A percentile compares a stretch with the other conserved stretches of the same genome.
Evolutionary conservation across 2,329 filamentous ascomycete genomes (phyloP).

Genomic region (Calonectria naviculata): DNA sequence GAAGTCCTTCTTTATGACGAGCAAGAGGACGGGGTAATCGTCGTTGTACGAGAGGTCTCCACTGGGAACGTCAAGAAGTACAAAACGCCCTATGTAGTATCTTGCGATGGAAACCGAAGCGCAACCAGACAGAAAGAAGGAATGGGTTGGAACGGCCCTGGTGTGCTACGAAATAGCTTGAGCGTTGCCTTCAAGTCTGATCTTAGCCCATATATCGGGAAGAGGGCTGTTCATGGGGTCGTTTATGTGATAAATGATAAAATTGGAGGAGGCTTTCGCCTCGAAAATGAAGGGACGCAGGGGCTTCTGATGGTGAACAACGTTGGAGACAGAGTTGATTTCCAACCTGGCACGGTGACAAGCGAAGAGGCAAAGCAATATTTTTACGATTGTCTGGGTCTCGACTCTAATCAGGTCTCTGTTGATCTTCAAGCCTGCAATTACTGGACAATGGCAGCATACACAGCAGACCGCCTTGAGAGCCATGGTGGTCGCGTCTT

Average conservation of each 20-base stretch:
- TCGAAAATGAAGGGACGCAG: not conserved
- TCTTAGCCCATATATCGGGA: not conserved
- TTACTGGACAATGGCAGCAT: conserved; percentile 7
- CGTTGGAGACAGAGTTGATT: not conserved
- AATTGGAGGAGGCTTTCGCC: not conserved
- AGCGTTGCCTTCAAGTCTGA: conserved; percentile 1
- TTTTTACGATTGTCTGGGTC: not conserved
- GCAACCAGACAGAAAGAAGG: conserved; percentile 2
- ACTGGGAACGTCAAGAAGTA: not conserved
- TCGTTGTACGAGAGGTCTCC: not conserved
- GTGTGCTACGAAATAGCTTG: not conserved
- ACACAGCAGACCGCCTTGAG: not conserved
- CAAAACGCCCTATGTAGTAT: not conserved
- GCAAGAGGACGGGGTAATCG: not conserved
- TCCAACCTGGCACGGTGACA: not conserved
- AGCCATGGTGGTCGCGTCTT: not conserved
- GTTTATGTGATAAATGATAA: not conserved
- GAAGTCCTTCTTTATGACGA: conserved; percentile 5
- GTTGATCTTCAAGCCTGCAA: not conserved
- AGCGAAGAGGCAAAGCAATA: not conserved
- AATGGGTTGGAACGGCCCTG: not conserved
- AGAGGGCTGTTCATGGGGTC: not conserved
- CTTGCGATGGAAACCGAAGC: conserved; percentile 5
- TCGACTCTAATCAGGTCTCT: not conserved
- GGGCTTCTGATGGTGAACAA: conserved; percentile 5